Base-by-base conservation (phyloP, 2,329 filamentous ascomycete genomes). In the Apiospora arundinis region DNA sequence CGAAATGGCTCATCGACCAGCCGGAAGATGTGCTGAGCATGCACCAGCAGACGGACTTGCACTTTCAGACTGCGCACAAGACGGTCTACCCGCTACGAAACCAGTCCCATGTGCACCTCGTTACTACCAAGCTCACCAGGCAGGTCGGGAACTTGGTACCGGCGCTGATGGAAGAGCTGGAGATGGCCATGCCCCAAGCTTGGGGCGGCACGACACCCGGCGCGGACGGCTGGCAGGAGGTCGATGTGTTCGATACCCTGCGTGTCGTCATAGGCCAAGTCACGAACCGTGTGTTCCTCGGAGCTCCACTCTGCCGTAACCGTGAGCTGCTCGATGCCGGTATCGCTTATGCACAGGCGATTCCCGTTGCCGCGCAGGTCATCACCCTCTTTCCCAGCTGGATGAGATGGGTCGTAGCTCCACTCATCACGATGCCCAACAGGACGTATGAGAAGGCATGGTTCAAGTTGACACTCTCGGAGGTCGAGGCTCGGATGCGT, bases 231-330 rank as follows among this genome's bases (percentile, higher is more conserved):
- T 44, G 40, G 65, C 44, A 37, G 37, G 73, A 75, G 44, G 44
- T 72, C 4, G 21, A 28, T n/a, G 67, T 72, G 6, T 72, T 60
- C 28, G 71, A 72, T 9, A 68, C 63, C 1, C 65, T 72, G 45
- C 69, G 70, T 2, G 69, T 60, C 1, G 48, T 71, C 21, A 69
- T 72, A 25, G 71, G 71, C 8, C 48, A 70, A 18, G 72, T 72
- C 40, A 71, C 74, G 14, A 76, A 76, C 45, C 74, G 75, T 16
- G 72, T 72, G 6, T 74, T 75, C 21, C 69, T 77, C 12, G 75
- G 75, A n/a, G 63, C 73, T 32, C 75, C 75, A 4, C 71, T 71
- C 56, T 77, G 74, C 60, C 75, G 75, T 16, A 63, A 76, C 37
- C 70, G 69, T 1, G 72, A 69, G n/a, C 69, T 76, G 28, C 69